Conservation (phyloP, 1,284 basidiomycete species). For the Hortiboletus rubellus region DNA sequence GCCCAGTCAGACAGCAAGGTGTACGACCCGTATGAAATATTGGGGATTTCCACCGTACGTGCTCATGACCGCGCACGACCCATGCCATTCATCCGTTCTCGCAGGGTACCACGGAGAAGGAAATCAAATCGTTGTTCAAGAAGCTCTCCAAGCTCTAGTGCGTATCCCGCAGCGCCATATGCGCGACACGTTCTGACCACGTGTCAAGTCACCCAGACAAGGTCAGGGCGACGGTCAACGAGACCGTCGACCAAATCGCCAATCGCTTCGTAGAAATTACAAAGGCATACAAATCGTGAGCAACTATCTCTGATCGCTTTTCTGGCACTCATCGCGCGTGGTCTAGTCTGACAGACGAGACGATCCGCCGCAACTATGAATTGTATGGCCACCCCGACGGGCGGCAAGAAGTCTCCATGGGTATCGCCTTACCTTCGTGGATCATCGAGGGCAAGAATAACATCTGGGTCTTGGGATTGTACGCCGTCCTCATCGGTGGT, state of each 20-base stretch:
- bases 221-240: slow-evolving; percentile 78
- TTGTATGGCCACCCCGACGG: slow-evolving; percentile 97
- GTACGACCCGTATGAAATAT: slow-evolving; percentile 95
- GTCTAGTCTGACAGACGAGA: slow-evolving; percentile 85
- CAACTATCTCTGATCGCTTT: slow-evolving; percentile 2
- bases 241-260: slow-evolving; percentile 90
- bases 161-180: slow-evolving; percentile 32
- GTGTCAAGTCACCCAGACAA: slow-evolving; percentile 91
- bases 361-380: slow-evolving; percentile 88
- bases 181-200: not conserved
- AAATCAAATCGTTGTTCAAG: slow-evolving; percentile 97
- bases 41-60: slow-evolving; percentile 74
- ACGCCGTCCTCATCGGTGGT: slow-evolving; percentile 87
- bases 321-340: not conserved
- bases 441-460: slow-evolving; percentile 92
- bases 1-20: slow-evolving; percentile 65
- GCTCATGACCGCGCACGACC: not conserved
- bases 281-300: slow-evolving; percentile 96
- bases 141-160: slow-evolving; percentile 89
- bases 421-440: slow-evolving; percentile 95
- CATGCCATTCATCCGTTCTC: not conserved
- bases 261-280: slow-evolving; percentile 91
- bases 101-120: slow-evolving; percentile 76
- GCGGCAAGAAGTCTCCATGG: slow-evolving; percentile 91
- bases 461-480: slow-evolving; percentile 86